phyloP scores from a whole-genome alignment of 164 flowering plant species.

The Umbilicus rupestris region DNA sequence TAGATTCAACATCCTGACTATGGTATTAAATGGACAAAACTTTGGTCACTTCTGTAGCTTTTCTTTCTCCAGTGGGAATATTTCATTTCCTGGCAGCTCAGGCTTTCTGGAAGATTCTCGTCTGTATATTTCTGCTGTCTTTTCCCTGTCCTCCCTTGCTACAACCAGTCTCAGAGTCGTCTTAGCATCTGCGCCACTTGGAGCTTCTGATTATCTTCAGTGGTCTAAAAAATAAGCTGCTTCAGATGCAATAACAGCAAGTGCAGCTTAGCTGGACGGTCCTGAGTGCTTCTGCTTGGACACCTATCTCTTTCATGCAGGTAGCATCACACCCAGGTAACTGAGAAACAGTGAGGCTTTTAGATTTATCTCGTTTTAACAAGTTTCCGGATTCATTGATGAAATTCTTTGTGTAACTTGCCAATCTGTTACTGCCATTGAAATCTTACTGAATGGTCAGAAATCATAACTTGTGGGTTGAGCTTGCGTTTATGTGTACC shows the following conservation, averaged over 20 bases:
- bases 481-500: background rate
- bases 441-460: background rate
- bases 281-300: background rate
- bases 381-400: background rate
- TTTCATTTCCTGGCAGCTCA: background rate
- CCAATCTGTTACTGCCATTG: background rate
- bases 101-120: background rate
- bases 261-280: background rate
- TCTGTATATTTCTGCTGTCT: background rate
- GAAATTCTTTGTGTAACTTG: constrained; percentile 1
- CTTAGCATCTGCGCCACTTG: background rate
- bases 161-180: too few relatives aligned
- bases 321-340: background rate
- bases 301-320: background rate
- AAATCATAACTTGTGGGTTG: background rate
- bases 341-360: background rate
- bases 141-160: background rate
- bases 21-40: background rate
- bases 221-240: background rate
- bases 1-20: background rate
- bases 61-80: background rate
- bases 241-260: background rate
- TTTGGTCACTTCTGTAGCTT: background rate
- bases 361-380: background rate
- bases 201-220: background rate